Conservation (phyloP, 306 rosid genomes). For the Vigna radiata region DNA sequence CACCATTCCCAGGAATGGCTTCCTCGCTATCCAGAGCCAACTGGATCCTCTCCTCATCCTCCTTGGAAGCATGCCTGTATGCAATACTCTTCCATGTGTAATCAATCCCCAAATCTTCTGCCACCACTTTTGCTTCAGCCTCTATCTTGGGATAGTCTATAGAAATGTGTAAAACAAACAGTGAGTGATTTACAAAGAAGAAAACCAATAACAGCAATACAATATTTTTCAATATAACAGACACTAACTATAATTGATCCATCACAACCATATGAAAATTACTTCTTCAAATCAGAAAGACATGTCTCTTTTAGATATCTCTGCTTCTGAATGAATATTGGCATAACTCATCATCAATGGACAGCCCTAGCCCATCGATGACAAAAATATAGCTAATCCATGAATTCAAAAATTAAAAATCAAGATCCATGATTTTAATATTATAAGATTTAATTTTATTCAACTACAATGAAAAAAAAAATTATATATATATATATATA, state of each 20-base stretch:
- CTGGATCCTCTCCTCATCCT: constrained; percentile 83
- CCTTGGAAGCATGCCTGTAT: constrained; percentile 72
- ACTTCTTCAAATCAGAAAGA: constrained; percentile 24
- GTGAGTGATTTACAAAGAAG: constrained; percentile 35
- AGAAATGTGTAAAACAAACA: constrained; percentile 37
- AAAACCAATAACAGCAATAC: constrained; percentile 31
- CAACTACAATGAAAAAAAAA: not conserved
- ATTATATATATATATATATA: too few relatives aligned
- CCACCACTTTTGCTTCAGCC: constrained; percentile 77
- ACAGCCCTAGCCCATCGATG: not conserved
- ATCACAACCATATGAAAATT: constrained; percentile 23
- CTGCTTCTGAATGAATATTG: constrained; percentile 5
- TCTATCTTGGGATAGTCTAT: constrained; percentile 94
- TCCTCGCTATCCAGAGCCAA: constrained; percentile 92
- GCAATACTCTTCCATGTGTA: constrained; percentile 64
- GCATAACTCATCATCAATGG: constrained; percentile 33
- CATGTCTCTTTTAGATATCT: not conserved
- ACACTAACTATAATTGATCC: constrained; percentile 25
- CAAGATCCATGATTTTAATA: not conserved
- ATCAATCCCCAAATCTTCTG: constrained; percentile 75
- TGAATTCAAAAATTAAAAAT: not conserved
- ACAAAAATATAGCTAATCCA: not conserved
- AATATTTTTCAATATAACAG: constrained; percentile 17
- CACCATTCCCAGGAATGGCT: constrained; percentile 84
- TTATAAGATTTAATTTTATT: constrained; percentile 26